Base-by-base conservation (phyloP, 805 yeast species). In the Nematodospora valgi region DNA sequence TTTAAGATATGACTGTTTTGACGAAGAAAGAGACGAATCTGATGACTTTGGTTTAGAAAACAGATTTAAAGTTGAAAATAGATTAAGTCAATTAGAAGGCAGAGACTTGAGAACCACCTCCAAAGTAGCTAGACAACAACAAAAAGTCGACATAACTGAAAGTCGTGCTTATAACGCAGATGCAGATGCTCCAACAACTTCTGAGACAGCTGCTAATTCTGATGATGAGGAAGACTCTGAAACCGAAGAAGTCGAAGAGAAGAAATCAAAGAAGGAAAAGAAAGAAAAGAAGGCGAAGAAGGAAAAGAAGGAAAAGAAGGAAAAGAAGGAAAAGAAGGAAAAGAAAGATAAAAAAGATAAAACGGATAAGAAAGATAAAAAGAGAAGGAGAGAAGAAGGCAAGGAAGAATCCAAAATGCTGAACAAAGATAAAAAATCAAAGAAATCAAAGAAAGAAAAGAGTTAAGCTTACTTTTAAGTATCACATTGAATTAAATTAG, bases 21-120 rank as follows among this genome's bases (percentile, higher is more conserved):
- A 97, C 46, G 98, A 93, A 72, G 98, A 93, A 54, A 80, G 97
- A 66, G 95, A 87, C 51, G 98, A 93, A 56, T 78, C 86, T 44
- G 96, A 97, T 46, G 95, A 89, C 51, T 75, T 89, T 54, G 98
- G 98, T 56, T 72, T 86, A 50, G 83, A 81, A 49, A 91, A 85
- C 49, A 82, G 98, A 70, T 80, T 86, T 49, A 88, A 87, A 74
- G 91, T 93, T 52, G 98, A 93, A 70, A 76, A 86, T 40, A 83
- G 98, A 72, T 78, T 93, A 52, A 86, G 96, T 60, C 86, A 89
- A 41, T 74, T 93, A 49, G 98, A 93, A 70, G 98, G 98, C 49
- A 86, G 96, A 67, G 98, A 93, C 62, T 68, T 89, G 59, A 82
- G 96, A 72, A 82, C 96, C 27, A 81, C 95, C 30, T 78, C 94